Percentiles rank a stretch among this genome's conserved stretches.
Evolutionary conservation across 106 monocot species (phyloP).

Genomic region (Triglochin maritima): DNA sequence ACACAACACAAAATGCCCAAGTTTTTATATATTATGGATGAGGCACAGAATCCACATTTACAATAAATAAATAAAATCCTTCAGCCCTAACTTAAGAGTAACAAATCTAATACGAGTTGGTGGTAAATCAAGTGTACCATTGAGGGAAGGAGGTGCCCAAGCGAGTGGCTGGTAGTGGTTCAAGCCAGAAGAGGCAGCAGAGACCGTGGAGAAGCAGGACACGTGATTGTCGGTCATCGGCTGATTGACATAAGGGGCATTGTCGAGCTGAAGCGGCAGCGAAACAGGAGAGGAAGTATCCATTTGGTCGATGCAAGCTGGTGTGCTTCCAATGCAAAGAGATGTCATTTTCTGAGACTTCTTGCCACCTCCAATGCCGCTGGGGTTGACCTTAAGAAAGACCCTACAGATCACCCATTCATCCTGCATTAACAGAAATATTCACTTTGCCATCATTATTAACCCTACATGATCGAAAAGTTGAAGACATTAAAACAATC

Average conservation of each 20-base stretch:
- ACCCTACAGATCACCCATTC: slow-evolving; percentile 87
- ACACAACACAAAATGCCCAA: not conserved
- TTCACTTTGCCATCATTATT: not conserved
- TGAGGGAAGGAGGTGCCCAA: not conserved
- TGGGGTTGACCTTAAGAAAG: slow-evolving; percentile 44
- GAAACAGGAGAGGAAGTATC: slow-evolving; percentile 11
- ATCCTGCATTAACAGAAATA: slow-evolving; percentile 32
- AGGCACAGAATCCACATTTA: no score
- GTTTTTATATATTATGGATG: no score
- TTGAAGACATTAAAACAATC: not conserved
- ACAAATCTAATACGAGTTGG: no score
- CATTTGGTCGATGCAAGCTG: not conserved
- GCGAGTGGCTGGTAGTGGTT: not conserved
- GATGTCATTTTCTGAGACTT: not conserved
- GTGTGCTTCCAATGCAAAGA: not conserved
- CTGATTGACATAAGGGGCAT: slow-evolving; percentile 3
- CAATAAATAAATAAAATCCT: no score
- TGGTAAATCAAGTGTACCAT: no score
- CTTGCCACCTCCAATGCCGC: slow-evolving; percentile 22
- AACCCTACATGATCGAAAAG: no score
- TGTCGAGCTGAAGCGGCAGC: slow-evolving; percentile 20
- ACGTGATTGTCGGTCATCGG: slow-evolving; percentile 33
- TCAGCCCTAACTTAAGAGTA: no score
- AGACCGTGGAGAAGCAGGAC: slow-evolving; percentile 93
- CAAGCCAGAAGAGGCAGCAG: not conserved